Base-by-base conservation (phyloP, 495 filamentous ascomycete genomes). In the Chaetomidium leptoderma region DNA sequence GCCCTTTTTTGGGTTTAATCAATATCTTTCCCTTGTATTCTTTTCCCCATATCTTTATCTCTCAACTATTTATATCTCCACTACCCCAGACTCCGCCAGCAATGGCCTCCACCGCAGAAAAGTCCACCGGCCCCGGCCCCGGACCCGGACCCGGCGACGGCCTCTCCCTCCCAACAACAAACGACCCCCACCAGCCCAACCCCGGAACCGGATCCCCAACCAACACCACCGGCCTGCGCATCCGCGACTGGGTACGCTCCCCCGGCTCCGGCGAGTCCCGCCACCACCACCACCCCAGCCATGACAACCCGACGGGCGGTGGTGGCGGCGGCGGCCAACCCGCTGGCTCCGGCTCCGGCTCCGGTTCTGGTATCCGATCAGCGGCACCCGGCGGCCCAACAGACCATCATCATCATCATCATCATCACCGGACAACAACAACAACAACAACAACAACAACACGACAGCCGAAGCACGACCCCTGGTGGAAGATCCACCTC, bases 401-500 rank as follows among this genome's bases (percentile, higher is more conserved):
- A n/a, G n/a, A n/a, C n/a, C n/a, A n/a, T n/a, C n/a, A n/a, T n/a
- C n/a, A n/a, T n/a, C n/a, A n/a, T n/a, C n/a, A n/a, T n/a, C n/a
- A n/a, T n/a, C n/a, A n/a, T n/a, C n/a, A n/a, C n/a, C n/a, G n/a
- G n/a, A n/a, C n/a, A n/a, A n/a, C n/a, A n/a, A n/a, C n/a, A n/a
- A n/a, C n/a, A n/a, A n/a, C n/a, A n/a, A n/a, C n/a, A n/a, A n/a
- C n/a, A n/a, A n/a, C n/a, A n/a, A n/a, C n/a, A n/a, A n/a, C n/a
- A n/a, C n/a, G n/a, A n/a, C n/a, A 51, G 6, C 45, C 64, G 19
- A 58, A 44, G 30, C 65, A 57, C 26, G 63, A 67, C 13, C 29
- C 59, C 36, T 87, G 85, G 85, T 88, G 83, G 82, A 80, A 72
- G 56, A 77, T 87, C 29, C 76, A 71, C 33, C 73, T 80, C 57